phyloP scores from a whole-genome alignment of 345 rosid genomes.

The Noccaea caerulescens region DNA sequence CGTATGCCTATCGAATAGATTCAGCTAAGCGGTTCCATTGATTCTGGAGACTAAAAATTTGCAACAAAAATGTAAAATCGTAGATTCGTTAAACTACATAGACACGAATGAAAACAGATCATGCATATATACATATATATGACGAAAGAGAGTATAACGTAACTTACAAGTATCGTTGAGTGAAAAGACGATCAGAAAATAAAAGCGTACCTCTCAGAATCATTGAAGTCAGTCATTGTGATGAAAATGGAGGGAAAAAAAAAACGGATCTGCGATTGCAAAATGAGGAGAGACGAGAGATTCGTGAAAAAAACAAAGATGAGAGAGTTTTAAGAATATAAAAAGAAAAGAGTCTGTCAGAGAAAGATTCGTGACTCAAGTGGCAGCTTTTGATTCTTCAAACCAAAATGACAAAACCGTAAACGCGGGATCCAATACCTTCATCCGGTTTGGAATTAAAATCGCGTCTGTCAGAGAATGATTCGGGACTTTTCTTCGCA shows the following conservation, averaged over 20 bases:
- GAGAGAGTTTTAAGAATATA: constrained; percentile 9
- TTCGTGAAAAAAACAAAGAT: no score
- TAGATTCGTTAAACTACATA: neutral
- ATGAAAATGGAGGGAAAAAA: neutral
- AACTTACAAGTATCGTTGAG: neutral
- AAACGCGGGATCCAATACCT: no score
- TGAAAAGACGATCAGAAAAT: neutral
- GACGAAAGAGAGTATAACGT: neutral
- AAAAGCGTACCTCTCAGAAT: constrained; percentile 34
- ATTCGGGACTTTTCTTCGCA: constrained; percentile 30
- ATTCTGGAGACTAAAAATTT: constrained; percentile 24
- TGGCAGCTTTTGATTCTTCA: no score
- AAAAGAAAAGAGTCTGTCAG: neutral
- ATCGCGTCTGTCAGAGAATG: constrained; percentile 32
- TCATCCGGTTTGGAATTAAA: no score
- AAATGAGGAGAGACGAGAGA: no score
- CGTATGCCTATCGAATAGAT: neutral
- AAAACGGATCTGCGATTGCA: constrained; percentile 8
- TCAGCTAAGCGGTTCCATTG: constrained; percentile 19
- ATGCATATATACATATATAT: constrained; percentile 1
- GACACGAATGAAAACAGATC: neutral
- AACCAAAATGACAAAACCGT: no score
- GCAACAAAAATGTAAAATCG: neutral
- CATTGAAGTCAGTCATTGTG: constrained; percentile 37
- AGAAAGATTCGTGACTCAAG: constrained; percentile 22